These are phyloP conservation scores for Pestalotiopsis sp. DNA, from an alignment of 2,329 filamentous ascomycete genomes.

Conservation along the genomic window DNA sequence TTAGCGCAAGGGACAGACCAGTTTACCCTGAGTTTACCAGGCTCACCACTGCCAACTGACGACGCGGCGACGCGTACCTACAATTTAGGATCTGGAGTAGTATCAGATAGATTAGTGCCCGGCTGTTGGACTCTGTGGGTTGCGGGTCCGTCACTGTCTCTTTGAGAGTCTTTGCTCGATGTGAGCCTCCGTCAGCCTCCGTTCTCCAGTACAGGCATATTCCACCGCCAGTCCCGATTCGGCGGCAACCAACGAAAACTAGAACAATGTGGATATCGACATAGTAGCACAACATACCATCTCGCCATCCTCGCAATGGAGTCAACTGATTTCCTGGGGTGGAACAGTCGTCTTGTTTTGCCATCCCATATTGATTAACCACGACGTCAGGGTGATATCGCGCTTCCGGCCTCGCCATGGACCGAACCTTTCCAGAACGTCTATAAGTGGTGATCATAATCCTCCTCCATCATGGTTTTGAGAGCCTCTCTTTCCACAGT, in stretches of 20 bases:
- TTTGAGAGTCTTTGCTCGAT: background rate
- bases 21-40: background rate
- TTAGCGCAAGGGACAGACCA: background rate
- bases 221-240: background rate
- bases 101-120: background rate
- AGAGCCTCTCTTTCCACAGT: background rate
- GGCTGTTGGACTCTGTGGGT: background rate
- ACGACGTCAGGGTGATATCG: background rate
- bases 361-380: background rate
- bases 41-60: background rate
- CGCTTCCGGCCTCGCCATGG: background rate
- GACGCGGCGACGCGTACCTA: background rate
- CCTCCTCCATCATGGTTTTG: background rate
- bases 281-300: no score
- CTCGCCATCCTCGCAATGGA: background rate
- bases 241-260: background rate
- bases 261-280: background rate
- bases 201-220: background rate
- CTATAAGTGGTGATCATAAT: constrained; percentile 1
- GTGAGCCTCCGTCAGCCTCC: background rate
- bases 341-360: background rate
- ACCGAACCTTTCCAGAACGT: background rate
- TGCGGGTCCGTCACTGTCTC: background rate
- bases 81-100: background rate
- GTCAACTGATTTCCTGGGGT: background rate